phyloP scores from a whole-genome alignment of 2,329 filamentous ascomycete species.

The Calonectria hawksworthii region DNA sequence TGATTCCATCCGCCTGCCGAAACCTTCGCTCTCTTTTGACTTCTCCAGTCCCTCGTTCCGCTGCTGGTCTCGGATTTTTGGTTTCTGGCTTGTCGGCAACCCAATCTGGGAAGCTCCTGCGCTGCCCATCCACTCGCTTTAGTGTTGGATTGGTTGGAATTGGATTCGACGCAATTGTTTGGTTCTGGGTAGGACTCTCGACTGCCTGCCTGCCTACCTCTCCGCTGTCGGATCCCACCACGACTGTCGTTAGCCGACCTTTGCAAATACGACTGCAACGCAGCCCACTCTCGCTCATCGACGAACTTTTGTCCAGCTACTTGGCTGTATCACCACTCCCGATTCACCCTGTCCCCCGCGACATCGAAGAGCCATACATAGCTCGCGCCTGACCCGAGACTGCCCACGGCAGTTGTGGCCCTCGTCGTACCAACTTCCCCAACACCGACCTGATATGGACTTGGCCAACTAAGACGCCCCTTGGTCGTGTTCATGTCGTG shows the following conservation, averaged over 20 bases:
- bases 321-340: conserved; percentile 40
- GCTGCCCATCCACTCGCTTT: conserved; percentile 20
- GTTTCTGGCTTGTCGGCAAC: conserved; percentile 30
- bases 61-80: conserved; percentile 31
- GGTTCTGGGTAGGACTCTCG: neutral
- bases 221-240: conserved; percentile 10
- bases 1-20: conserved; percentile 21
- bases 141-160: conserved; percentile 21
- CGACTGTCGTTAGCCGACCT: conserved; percentile 20
- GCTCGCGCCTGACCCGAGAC: conserved; percentile 29
- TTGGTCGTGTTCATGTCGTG: conserved; percentile 41
- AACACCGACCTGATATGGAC: conserved; percentile 43
- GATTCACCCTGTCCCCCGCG: conserved; percentile 33
- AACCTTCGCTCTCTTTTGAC: conserved; percentile 32
- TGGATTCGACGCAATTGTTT: conserved; percentile 16
- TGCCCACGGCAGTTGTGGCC: conserved; percentile 24
- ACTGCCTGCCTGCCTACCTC: neutral
- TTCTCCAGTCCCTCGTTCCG: conserved; percentile 28
- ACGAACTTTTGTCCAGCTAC: conserved; percentile 24
- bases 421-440: conserved; percentile 31
- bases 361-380: neutral
- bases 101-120: conserved; percentile 13
- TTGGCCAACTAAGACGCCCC: conserved; percentile 36
- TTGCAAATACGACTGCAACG: conserved; percentile 23
- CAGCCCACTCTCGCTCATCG: conserved; percentile 14